phyloP scores from a whole-genome alignment of 2,329 filamentous ascomycete genomes.

The Verticillium nonalfalfae region DNA sequence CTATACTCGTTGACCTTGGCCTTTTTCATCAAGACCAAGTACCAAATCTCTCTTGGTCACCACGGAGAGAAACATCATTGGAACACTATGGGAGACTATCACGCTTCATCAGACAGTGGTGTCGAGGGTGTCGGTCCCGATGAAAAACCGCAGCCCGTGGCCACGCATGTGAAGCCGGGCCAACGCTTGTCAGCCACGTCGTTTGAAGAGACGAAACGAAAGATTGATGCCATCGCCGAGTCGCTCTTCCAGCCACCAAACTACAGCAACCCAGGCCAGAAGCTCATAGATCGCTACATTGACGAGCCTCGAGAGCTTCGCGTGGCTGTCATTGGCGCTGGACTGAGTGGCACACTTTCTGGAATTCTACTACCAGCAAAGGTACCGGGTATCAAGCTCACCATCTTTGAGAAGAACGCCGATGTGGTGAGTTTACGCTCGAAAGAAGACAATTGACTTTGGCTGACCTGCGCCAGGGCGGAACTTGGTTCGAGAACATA shows the following conservation, averaged over 20 bases:
- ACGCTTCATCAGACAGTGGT: neutral
- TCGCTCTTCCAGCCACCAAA: neutral
- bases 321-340: constrained; percentile 59
- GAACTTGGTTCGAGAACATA: constrained; percentile 48
- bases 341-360: constrained; percentile 56
- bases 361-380: constrained; percentile 63
- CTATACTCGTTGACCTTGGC: neutral
- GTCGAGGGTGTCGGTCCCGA: neutral
- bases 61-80: neutral
- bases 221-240: neutral
- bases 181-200: neutral
- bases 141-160: neutral
- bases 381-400: constrained; percentile 59
- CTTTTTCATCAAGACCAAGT: neutral
- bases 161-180: neutral
- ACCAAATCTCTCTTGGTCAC: neutral
- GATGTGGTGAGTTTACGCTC: constrained; percentile 48
- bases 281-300: constrained; percentile 30
- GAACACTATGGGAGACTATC: neutral
- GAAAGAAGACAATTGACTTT: neutral
- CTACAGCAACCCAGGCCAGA: constrained; percentile 14
- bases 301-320: constrained; percentile 40
- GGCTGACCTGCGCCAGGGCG: constrained; percentile 26
- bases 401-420: constrained; percentile 61
- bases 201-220: neutral